These are phyloP conservation scores for Picea glauca DNA, from an alignment of 75 land plant species.

Conservation along the genomic window DNA sequence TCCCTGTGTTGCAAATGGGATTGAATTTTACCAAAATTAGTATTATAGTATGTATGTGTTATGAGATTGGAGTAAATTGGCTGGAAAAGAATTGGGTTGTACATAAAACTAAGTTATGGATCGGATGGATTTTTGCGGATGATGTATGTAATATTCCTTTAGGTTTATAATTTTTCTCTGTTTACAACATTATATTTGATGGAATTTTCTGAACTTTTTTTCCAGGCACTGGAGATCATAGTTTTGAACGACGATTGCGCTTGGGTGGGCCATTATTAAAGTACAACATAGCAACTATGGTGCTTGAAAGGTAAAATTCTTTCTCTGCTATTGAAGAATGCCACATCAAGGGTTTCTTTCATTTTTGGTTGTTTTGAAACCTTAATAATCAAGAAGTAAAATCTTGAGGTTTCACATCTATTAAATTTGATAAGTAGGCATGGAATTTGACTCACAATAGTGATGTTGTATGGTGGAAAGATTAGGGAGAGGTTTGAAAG, in stretches of 20 bases:
- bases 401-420: not conserved
- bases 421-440: not conserved
- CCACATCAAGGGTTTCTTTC: not conserved
- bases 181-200: not conserved
- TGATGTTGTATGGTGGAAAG: not conserved
- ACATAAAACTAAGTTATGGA: not conserved
- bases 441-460: not conserved
- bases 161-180: not conserved
- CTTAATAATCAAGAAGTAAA: not conserved
- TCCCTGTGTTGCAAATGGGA: no score
- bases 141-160: not conserved
- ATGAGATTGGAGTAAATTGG: no score
- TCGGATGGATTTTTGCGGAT: not conserved
- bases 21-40: no score
- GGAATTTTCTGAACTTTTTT: not conserved
- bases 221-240: conserved; percentile 97
- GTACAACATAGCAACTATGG: conserved; percentile 95
- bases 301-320: conserved; percentile 81
- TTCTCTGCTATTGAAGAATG: not conserved
- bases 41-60: no score
- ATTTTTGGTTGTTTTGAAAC: not conserved
- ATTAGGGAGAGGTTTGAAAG: not conserved
- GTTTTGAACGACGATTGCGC: conserved; percentile 86
- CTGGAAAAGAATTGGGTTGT: not conserved
- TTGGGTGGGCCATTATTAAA: conserved; percentile 91